These are phyloP conservation scores for Eutypa lata DNA, from an alignment of 2,329 filamentous ascomycete genomes.

Conservation along the genomic window DNA sequence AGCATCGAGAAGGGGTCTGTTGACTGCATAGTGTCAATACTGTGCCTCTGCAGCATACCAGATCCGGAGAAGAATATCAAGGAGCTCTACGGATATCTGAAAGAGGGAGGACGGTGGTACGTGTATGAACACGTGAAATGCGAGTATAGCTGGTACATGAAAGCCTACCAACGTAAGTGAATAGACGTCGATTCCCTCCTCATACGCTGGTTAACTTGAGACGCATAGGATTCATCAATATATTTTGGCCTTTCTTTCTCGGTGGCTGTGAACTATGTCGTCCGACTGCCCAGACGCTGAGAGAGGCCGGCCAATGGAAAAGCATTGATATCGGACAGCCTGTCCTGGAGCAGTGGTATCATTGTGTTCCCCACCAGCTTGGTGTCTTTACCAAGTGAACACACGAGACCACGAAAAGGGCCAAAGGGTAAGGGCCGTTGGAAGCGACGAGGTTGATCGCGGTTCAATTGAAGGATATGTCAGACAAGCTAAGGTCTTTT, in stretches of 20 bases:
- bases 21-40: conserved; percentile 58
- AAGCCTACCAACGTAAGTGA: conserved; percentile 49
- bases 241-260: conserved; percentile 50
- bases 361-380: conserved; percentile 45
- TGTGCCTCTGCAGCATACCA: conserved; percentile 64
- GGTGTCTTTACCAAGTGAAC: conserved; percentile 50
- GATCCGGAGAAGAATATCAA: conserved; percentile 53
- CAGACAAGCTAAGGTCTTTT: too few relatives aligned
- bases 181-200: neutral
- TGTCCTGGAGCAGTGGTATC: conserved; percentile 38
- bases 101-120: conserved; percentile 61
- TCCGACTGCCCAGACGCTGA: conserved; percentile 44
- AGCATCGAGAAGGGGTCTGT: conserved; percentile 49
- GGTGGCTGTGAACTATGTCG: conserved; percentile 51
- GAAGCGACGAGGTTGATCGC: too few relatives aligned
- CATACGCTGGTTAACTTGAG: neutral
- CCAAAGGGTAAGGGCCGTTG: neutral
- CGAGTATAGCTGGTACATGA: conserved; percentile 36
- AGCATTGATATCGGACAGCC: conserved; percentile 45
- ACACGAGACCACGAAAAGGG: too few relatives aligned
- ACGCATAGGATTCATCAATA: conserved; percentile 42
- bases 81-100: conserved; percentile 55
- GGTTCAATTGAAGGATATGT: too few relatives aligned
- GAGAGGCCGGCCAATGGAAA: conserved; percentile 48
- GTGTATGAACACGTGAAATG: conserved; percentile 58